A percentile compares a stretch with the other conserved stretches of the same genome.
These are phyloP conservation scores for Oryza glumipatula DNA, from an alignment of 176 grass and related monocot species.

Conservation along the genomic window DNA sequence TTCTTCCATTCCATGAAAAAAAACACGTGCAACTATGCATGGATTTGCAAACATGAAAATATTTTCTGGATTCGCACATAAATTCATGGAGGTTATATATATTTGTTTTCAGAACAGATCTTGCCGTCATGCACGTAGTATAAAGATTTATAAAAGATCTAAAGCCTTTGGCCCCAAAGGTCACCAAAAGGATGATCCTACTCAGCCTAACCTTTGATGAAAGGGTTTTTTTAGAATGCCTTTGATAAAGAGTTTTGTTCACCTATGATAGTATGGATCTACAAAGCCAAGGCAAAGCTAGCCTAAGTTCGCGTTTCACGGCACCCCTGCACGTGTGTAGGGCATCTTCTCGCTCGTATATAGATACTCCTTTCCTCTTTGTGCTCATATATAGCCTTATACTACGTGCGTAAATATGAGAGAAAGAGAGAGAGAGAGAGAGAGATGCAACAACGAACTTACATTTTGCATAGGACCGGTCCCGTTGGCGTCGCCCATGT, in stretches of 20 bases:
- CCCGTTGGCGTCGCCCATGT: slow-evolving; percentile 67
- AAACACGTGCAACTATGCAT: background rate
- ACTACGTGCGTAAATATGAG: slow-evolving; percentile 1
- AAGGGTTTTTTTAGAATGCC: slow-evolving; percentile 29
- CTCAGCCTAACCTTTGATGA: slow-evolving; percentile 1
- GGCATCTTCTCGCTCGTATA: slow-evolving; percentile 22
- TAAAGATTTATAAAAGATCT: slow-evolving; percentile 21
- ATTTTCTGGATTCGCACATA: background rate
- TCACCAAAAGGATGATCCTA: slow-evolving; percentile 36
- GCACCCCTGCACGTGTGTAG: slow-evolving; percentile 21
- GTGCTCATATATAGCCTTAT: background rate
- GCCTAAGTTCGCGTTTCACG: background rate
- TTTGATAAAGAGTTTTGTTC: slow-evolving; percentile 33
- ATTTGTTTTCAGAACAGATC: background rate
- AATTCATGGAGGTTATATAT: background rate
- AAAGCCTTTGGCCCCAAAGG: slow-evolving; percentile 34
- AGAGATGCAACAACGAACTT: slow-evolving; percentile 31
- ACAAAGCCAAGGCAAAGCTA: slow-evolving; percentile 28
- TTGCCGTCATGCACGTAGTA: background rate
- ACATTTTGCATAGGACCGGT: slow-evolving; percentile 60
- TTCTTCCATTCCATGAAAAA: background rate
- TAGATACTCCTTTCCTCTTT: slow-evolving; percentile 10
- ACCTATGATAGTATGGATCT: background rate
- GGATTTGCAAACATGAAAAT: background rate
- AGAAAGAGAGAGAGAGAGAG: background rate